These are phyloP conservation scores for Fusarium caatingaense DNA, from an alignment of 2,329 filamentous ascomycete genomes.

Conservation along the genomic window DNA sequence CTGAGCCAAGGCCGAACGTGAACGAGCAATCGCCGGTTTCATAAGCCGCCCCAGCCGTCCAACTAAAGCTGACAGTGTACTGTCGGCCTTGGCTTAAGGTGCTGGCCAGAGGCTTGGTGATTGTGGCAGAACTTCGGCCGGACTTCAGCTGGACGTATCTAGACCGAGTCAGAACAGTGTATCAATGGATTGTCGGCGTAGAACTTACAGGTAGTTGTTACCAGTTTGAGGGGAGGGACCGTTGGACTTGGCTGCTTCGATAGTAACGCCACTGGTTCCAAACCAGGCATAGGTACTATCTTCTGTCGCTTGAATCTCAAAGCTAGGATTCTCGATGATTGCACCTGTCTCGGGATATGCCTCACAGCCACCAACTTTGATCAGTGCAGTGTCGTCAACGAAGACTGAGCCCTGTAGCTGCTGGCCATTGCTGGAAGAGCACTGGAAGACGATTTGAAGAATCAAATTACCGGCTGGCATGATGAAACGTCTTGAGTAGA, in stretches of 20 bases:
- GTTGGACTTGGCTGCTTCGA: background rate
- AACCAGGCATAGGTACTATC: conserved; percentile 20
- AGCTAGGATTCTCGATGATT: conserved; percentile 5
- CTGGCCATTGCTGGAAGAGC: background rate
- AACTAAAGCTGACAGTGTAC: background rate
- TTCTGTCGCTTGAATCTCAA: background rate
- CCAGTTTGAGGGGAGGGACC: background rate
- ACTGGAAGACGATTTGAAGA: background rate
- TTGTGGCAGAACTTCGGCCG: background rate
- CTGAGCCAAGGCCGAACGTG: background rate
- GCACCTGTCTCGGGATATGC: conserved; percentile 10
- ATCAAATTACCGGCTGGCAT: background rate
- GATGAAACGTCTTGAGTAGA: background rate
- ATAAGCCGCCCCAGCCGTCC: background rate
- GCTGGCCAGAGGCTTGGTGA: conserved; percentile 1
- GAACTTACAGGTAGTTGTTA: background rate
- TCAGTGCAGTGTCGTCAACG: conserved; percentile 12
- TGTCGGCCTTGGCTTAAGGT: background rate
- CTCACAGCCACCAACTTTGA: background rate
- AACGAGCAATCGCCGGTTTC: background rate
- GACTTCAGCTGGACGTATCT: background rate
- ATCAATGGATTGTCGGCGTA: too few species aligned
- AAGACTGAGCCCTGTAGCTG: background rate
- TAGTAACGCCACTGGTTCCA: background rate
- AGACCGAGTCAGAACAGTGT: background rate